Evolutionary conservation across 164 flowering plant genomes (phyloP).

Genomic region (Akebia trifoliata): DNA sequence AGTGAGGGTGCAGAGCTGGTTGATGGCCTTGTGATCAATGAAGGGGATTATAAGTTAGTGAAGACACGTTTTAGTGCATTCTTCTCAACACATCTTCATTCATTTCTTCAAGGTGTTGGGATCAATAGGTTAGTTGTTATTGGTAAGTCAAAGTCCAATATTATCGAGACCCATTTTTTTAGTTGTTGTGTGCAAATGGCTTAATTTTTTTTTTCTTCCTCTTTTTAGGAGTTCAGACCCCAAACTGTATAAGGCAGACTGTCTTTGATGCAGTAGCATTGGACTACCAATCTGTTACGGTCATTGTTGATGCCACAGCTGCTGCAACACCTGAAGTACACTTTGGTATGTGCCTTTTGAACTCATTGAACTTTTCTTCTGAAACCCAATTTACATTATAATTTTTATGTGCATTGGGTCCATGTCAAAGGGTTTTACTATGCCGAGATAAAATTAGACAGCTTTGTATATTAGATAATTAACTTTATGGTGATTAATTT

Average conservation of each 20-base stretch:
- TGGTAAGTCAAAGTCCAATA: slow-evolving; percentile 38
- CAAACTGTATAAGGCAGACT: slow-evolving; percentile 93
- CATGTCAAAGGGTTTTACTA: too few relatives aligned
- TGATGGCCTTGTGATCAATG: slow-evolving; percentile 67
- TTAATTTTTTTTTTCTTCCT: not conserved
- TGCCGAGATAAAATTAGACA: too few relatives aligned
- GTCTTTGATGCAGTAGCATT: slow-evolving; percentile 92
- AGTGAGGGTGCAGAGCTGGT: slow-evolving; percentile 71
- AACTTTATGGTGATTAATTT: not conserved
- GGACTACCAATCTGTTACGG: slow-evolving; percentile 68
- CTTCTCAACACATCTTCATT: slow-evolving; percentile 82
- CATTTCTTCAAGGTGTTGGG: slow-evolving; percentile 52
- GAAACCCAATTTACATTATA: not conserved
- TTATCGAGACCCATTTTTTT: not conserved
- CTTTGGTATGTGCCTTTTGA: slow-evolving; percentile 35
- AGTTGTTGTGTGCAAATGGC: not conserved
- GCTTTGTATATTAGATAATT: not conserved
- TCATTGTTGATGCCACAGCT: slow-evolving; percentile 89
- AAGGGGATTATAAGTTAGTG: slow-evolving; percentile 82
- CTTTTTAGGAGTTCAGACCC: slow-evolving; percentile 84
- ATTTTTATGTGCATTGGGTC: too few relatives aligned
- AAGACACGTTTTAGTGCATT: slow-evolving; percentile 96
- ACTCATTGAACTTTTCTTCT: not conserved
- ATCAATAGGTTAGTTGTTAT: slow-evolving; percentile 49
- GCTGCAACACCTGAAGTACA: slow-evolving; percentile 86